Percentiles rank a stretch among this genome's conserved stretches.
phyloP scores from a whole-genome alignment of 164 flowering plant genomes.

The grape (Vitis vinifera) region ASM3070453v1 NC_081818.1:5018501-5019000 shows the following conservation, averaged over 20 bases:
- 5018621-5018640: background rate
- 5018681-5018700: background rate
- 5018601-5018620: background rate
- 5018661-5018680: background rate
- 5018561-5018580: background rate
- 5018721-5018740: background rate
- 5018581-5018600: background rate
- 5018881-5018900: conserved; percentile 9
- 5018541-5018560: background rate
- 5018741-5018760: background rate
- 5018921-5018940: conserved; percentile 82
- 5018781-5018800: conserved; percentile 90
- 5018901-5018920: conserved; percentile 86
- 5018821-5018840: conserved; percentile 20
- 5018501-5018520: background rate
- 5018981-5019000: background rate
- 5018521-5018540: background rate
- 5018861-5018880: conserved; percentile 3
- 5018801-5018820: conserved; percentile 84
- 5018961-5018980: background rate
- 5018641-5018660: background rate
- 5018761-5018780: conserved; percentile 63
- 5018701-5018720: background rate
- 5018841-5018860: background rate
- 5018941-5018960: background rate